These are phyloP conservation scores for Chrysanthemum seticuspe DNA, from an alignment of 129 eudicot species.

Conservation along the genomic window DNA sequence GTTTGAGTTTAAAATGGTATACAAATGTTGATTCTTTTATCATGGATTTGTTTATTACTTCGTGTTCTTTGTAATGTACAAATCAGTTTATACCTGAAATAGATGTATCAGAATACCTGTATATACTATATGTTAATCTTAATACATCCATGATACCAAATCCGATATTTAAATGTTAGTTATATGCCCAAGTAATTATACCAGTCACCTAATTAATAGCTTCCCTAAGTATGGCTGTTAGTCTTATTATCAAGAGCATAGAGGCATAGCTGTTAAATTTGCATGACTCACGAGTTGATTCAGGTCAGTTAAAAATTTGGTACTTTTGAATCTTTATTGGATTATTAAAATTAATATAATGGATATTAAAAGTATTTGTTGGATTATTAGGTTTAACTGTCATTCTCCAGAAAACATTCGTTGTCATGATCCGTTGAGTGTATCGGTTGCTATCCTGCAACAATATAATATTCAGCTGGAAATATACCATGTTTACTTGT, in stretches of 20 bases:
- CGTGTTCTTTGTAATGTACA: slow-evolving; percentile 26
- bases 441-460: too few relatives aligned
- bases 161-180: background rate
- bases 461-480: too few relatives aligned
- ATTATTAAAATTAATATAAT: too few relatives aligned
- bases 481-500: too few relatives aligned
- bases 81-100: slow-evolving; percentile 18
- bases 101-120: slow-evolving; percentile 35
- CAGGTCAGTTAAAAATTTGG: too few relatives aligned
- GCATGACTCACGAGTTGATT: background rate
- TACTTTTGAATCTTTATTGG: too few relatives aligned
- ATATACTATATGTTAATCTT: slow-evolving; percentile 20
- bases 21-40: slow-evolving; percentile 33
- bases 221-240: background rate
- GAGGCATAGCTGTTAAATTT: too few relatives aligned
- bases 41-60: slow-evolving; percentile 36
- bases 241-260: too few relatives aligned
- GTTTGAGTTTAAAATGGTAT: slow-evolving; percentile 24
- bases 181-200: slow-evolving; percentile 2
- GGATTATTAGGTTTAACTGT: too few relatives aligned
- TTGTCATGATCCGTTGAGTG: too few relatives aligned
- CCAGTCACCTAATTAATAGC: background rate
- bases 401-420: too few relatives aligned
- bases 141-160: slow-evolving; percentile 12
- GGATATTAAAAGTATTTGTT: too few relatives aligned